Base-by-base conservation (phyloP, 441 rosid species). In the Metrosideros polymorpha region DNA sequence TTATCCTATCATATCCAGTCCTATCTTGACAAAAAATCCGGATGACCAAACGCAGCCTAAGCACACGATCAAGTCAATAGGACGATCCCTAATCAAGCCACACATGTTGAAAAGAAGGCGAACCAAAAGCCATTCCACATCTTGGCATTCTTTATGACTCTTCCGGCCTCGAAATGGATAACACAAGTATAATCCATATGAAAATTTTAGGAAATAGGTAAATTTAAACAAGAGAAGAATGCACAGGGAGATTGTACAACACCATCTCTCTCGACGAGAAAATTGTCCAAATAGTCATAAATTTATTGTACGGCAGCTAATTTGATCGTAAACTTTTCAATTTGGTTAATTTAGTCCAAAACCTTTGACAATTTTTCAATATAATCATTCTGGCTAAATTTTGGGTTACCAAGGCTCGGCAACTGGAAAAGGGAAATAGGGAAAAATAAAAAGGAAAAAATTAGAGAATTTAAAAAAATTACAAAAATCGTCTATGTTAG, bases 271-370 rank as follows among this genome's bases (percentile, higher is more conserved):
- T 66, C 3, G 3, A 32, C 0, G 27, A 1, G 22, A 66, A 63
- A 66, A 19, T 66, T 35, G 0, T 66, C 22, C 6, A 22, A 66
- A 18, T 17, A 66, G 4, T 19, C 3, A 9, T 32, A 18, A 32
- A 32, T 19, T 9, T 32, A 63, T 2, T 32, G 1, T 32, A 3
- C 0, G 25, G 2, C 0, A 2, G 0, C 13, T 2, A 1, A 63
- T 63, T 63, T 5, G 32, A 0, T 63, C 2, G 1, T 32, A 63
- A 63, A 32, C 0, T 2, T 63, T 63, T 18, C 1, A 18, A 32
- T 63, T 32, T 5, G 12, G 5, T 17, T 0, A 0, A 66, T 66
- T 66, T 35, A 32, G 0, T 19, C 2, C 2, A 32, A 19, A 35
- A 9, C 4, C 2, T 32, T 32, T 32, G 25, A 18, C 6, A 5